Conservation (phyloP, 306 rosid genomes). For the Vigna radiata region DNA sequence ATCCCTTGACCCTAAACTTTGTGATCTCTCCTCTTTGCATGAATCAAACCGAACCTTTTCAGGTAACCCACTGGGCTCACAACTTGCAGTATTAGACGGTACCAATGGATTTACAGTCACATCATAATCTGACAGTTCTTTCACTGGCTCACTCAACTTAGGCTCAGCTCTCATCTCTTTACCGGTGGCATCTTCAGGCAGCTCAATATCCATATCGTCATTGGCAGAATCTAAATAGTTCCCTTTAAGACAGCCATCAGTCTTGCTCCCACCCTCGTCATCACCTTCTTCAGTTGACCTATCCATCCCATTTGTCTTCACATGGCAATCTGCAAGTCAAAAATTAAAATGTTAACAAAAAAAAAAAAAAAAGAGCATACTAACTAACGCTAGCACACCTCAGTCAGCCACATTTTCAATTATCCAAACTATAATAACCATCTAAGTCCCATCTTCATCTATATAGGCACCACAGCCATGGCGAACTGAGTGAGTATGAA, state of each 20-base stretch:
- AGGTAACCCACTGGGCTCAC: constrained; percentile 38
- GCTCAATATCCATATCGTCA: constrained; percentile 33
- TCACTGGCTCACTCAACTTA: constrained; percentile 31
- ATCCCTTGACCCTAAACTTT: constrained; percentile 29
- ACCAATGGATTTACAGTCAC: neutral
- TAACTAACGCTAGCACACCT: constrained; percentile 11
- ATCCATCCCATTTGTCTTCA: constrained; percentile 41
- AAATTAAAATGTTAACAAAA: constrained; percentile 28
- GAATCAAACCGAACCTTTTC: constrained; percentile 40
- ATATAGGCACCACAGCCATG: neutral
- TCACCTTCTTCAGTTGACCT: constrained; percentile 43
- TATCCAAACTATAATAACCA: constrained; percentile 23
- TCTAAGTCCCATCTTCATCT: constrained; percentile 16
- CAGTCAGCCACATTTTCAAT: constrained; percentile 17
- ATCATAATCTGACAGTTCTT: constrained; percentile 10
- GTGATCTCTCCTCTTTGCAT: constrained; percentile 40
- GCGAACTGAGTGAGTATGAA: neutral
- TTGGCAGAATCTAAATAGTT: constrained; percentile 33
- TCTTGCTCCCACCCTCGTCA: constrained; percentile 30
- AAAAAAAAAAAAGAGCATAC: constrained; percentile 13
- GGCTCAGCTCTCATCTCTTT: constrained; percentile 38
- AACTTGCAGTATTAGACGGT: constrained; percentile 30
- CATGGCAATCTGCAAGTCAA: constrained; percentile 52
- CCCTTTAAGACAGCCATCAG: constrained; percentile 37
- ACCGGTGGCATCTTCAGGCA: constrained; percentile 30